phyloP scores from a whole-genome alignment of 2,329 filamentous ascomycete genomes.

The Paecilomyces formosus region DNA sequence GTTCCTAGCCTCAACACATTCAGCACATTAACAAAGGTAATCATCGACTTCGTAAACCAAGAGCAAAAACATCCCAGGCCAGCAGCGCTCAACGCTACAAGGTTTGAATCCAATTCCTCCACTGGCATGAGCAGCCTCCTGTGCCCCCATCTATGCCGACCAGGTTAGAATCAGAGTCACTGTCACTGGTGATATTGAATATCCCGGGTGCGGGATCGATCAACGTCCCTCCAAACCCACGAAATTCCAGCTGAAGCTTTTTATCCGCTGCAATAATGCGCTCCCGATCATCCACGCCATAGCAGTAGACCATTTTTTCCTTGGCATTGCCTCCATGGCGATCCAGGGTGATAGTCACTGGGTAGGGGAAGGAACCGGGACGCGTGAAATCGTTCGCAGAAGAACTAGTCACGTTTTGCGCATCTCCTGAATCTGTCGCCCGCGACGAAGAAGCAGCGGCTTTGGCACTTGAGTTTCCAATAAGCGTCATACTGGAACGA shows the following conservation, averaged over 20 bases:
- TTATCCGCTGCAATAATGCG: slow-evolving; percentile 38
- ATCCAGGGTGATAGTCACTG: slow-evolving; percentile 53
- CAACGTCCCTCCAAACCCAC: slow-evolving; percentile 43
- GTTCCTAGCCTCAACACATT: background rate
- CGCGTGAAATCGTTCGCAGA: slow-evolving; percentile 41
- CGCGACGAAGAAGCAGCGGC: slow-evolving; percentile 1
- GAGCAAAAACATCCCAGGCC: background rate
- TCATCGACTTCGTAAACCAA: background rate
- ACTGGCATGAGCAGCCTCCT: slow-evolving; percentile 54
- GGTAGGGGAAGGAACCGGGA: slow-evolving; percentile 55
- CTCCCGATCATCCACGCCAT: slow-evolving; percentile 44
- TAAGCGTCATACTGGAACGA: slow-evolving; percentile 20
- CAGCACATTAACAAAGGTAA: background rate
- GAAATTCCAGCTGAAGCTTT: slow-evolving; percentile 46
- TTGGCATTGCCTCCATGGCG: slow-evolving; percentile 49
- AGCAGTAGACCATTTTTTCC: slow-evolving; percentile 55
- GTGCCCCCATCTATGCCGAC: slow-evolving; percentile 51
- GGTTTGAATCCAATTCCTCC: slow-evolving; percentile 44
- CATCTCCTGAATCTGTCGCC: slow-evolving; percentile 11
- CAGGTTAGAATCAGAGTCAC: slow-evolving; percentile 21
- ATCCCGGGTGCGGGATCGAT: slow-evolving; percentile 45
- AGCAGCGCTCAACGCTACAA: background rate
- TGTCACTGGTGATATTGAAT: slow-evolving; percentile 20
- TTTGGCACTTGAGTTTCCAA: slow-evolving; percentile 8
- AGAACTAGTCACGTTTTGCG: slow-evolving; percentile 12